Evolutionary conservation across 2,329 filamentous ascomycete species (phyloP), one percentile per base, ranked within the genome.

Genomic region (Calonectria ilicicola): DNA sequence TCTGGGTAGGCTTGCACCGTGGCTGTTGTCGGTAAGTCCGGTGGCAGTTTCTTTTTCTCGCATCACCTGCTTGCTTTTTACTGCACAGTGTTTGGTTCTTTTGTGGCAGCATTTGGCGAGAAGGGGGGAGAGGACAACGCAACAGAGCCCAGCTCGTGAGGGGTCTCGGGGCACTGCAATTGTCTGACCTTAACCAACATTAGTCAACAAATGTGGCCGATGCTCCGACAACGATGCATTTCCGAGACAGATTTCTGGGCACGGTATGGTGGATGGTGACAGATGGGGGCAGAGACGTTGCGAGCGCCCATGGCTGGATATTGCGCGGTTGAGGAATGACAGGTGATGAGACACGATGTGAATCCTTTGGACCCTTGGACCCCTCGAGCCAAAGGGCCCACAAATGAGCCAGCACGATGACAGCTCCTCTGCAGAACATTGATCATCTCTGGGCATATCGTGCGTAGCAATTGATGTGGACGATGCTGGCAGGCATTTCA

Each of bases 151-250:
- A 17, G 42, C 51, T 49, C 23, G 15, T 35, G 67, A 53, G 47
- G 44, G 60, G 53, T 38, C 32, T 62, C 60, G 62, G 47, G 12
- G n/a, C 69, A 51, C 65, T 72, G 67, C 67, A 74, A 73, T 74
- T 76, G 60, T 72, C 69, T 70, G 69, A 72, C 35, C 49, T 65
- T 46, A 26, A 60, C 65, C 49, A 27, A 29, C 2, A 75, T 40
- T 67, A n/a, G 51, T 67, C 64, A 58, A 65, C 26, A 70, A 64
- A 47, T 47, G 21, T 51, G 46, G 7, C 65, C 60, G 70, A 47
- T 44, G 26, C 63, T 64, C 70, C 44, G 74, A 70, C 51, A 65
- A 73, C 35, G 21, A 70, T 60, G 56, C n/a, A 46, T 14, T 70
- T 67, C 44, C 38, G 64, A 47, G 56, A 67, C 64, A 44, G 32